Evolutionary conservation across 2,329 filamentous ascomycete species (phyloP).

Genomic region (Talaromyces funiculosus): DNA sequence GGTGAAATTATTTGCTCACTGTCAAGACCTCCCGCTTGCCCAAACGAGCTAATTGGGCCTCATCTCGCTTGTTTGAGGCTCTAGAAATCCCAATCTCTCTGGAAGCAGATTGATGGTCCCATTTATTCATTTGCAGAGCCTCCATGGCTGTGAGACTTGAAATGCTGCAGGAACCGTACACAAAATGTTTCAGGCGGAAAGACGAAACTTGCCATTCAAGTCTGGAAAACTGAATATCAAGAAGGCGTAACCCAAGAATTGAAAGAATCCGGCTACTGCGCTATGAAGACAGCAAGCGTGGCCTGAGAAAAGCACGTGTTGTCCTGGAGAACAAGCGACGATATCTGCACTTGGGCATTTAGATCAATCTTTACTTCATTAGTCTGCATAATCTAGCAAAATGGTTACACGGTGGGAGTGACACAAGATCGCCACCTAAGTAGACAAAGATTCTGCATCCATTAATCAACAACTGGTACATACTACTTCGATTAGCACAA

Average conservation of each 20-base stretch:
- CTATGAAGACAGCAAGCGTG: neutral
- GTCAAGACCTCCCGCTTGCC: conserved; percentile 48
- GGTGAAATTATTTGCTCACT: conserved; percentile 17
- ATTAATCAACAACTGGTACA: neutral
- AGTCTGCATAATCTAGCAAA: neutral
- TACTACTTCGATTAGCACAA: neutral
- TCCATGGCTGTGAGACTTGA: conserved; percentile 5
- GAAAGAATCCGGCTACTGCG: neutral
- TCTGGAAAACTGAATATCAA: neutral
- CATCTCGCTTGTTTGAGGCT: conserved; percentile 28
- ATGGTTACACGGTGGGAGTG: neutral
- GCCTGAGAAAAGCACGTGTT: neutral
- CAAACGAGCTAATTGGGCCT: conserved; percentile 45
- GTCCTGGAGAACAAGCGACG: neutral
- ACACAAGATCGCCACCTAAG: neutral
- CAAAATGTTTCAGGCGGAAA: neutral
- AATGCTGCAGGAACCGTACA: neutral
- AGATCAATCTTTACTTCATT: neutral
- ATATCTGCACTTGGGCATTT: neutral
- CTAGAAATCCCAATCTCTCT: conserved; percentile 6
- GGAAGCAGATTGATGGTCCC: neutral
- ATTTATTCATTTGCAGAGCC: neutral
- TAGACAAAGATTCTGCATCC: neutral
- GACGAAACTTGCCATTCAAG: neutral
- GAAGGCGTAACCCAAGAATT: too few species aligned